Percentiles rank a stretch among this genome's conserved stretches.
These are phyloP conservation scores for Anacardium occidentale DNA, from an alignment of 345 rosid genomes.

Conservation along the genomic window DNA sequence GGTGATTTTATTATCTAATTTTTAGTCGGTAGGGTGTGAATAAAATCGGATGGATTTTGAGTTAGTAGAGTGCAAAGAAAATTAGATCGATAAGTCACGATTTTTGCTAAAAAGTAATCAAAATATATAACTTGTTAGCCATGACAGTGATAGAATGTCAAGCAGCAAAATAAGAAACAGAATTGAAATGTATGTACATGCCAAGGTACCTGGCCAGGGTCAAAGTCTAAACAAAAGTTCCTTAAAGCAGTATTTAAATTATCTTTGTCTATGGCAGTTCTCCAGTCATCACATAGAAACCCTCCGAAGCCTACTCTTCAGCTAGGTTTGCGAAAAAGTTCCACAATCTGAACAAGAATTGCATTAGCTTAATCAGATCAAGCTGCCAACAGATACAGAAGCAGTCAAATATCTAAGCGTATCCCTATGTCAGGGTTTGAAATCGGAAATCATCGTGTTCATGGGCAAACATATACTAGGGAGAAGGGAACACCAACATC, in stretches of 20 bases:
- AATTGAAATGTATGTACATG: background rate
- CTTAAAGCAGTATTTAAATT: background rate
- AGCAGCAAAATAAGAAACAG: background rate
- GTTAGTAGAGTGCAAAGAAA: too few species aligned
- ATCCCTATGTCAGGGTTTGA: background rate
- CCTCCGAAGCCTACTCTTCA: background rate
- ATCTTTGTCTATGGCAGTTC: background rate
- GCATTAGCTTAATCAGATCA: background rate
- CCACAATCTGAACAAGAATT: background rate
- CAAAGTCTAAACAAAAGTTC: background rate
- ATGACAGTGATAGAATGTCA: background rate
- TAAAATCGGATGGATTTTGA: too few species aligned
- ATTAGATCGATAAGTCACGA: too few species aligned
- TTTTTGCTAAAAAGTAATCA: too few species aligned
- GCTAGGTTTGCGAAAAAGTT: background rate
- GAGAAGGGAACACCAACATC: background rate
- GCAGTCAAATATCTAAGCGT: background rate
- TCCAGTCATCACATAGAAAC: background rate
- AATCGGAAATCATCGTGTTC: background rate
- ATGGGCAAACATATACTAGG: background rate
- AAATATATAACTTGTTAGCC: background rate
- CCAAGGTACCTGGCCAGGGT: background rate
- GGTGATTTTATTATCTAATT: too few species aligned
- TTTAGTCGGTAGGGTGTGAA: too few species aligned
- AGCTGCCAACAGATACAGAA: conserved; percentile 13